phyloP scores from a whole-genome alignment of 2,329 filamentous ascomycete genomes.

The Lecanicillium sp. region DNA sequence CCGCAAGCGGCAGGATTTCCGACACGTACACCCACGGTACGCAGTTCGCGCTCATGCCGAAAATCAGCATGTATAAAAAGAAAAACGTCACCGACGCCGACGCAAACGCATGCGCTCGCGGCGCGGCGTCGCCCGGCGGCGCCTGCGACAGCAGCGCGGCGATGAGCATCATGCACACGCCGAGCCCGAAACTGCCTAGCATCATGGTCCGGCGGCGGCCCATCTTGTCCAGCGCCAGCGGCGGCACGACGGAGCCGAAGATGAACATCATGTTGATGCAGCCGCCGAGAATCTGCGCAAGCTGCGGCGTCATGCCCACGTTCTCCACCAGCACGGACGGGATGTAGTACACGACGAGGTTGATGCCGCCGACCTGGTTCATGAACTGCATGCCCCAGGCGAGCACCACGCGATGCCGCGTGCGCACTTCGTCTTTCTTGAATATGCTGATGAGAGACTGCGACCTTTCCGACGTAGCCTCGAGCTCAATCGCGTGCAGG shows the following conservation, averaged over 20 bases:
- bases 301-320: slow-evolving; percentile 25
- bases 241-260: slow-evolving; percentile 30
- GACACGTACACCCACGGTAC: slow-evolving; percentile 33
- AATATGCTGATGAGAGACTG: slow-evolving; percentile 36
- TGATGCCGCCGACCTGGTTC: slow-evolving; percentile 45
- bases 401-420: slow-evolving; percentile 37
- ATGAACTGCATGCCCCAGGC: slow-evolving; percentile 43
- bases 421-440: slow-evolving; percentile 36
- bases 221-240: slow-evolving; percentile 30
- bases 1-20: slow-evolving; percentile 30
- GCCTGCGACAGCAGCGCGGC: slow-evolving; percentile 26
- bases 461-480: slow-evolving; percentile 25
- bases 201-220: slow-evolving; percentile 39
- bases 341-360: slow-evolving; percentile 36
- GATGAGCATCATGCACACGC: slow-evolving; percentile 33
- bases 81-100: slow-evolving; percentile 31
- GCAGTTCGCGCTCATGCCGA: slow-evolving; percentile 23
- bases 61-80: slow-evolving; percentile 23
- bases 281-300: slow-evolving; percentile 30
- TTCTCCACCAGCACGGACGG: slow-evolving; percentile 27
- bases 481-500: slow-evolving; percentile 34
- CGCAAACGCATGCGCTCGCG: slow-evolving; percentile 12
- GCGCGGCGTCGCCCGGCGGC: not conserved
- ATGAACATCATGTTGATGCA: slow-evolving; percentile 34
- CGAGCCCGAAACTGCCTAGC: slow-evolving; percentile 29